Percentiles rank a stretch among this genome's conserved stretches.
Conservation (phyloP, 108 stramenopile species). For the Parietichytrium sp. region DNA sequence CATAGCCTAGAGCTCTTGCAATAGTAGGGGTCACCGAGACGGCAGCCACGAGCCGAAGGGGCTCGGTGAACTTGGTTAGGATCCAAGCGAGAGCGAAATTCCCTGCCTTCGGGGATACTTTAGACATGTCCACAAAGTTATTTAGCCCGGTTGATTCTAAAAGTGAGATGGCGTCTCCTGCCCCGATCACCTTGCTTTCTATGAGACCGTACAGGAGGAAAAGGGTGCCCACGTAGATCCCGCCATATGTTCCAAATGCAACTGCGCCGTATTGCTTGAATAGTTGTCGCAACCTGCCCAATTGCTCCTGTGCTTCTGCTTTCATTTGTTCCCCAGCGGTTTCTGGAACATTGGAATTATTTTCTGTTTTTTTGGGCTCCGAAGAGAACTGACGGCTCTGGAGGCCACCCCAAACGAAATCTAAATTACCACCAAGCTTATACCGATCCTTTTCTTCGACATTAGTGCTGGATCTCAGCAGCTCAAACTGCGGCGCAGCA, state of each 20-base stretch:
- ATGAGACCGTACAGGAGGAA: slow-evolving; percentile 15
- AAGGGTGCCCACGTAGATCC: slow-evolving; percentile 29
- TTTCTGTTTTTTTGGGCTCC: too few relatives aligned
- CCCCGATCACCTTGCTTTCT: background rate
- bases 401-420: too few relatives aligned
- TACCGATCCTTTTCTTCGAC: too few relatives aligned
- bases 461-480: too few relatives aligned
- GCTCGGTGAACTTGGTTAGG: slow-evolving; percentile 34
- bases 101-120: background rate
- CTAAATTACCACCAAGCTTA: too few relatives aligned
- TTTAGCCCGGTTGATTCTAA: slow-evolving; percentile 10
- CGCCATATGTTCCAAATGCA: slow-evolving; percentile 10
- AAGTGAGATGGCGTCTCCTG: slow-evolving; percentile 14
- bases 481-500: too few relatives aligned
- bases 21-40: background rate
- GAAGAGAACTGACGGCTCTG: too few relatives aligned
- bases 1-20: slow-evolving; percentile 18
- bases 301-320: too few relatives aligned
- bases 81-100: slow-evolving; percentile 25
- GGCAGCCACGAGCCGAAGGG: background rate
- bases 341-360: too few relatives aligned
- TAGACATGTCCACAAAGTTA: slow-evolving; percentile 22
- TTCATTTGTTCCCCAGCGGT: too few relatives aligned
- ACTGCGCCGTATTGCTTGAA: slow-evolving; percentile 13
- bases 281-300: too few relatives aligned